Evolutionary conservation across 2,329 filamentous ascomycete species (phyloP), one percentile per base, ranked within the genome.

Genomic region (Lachnum nothofagi): DNA sequence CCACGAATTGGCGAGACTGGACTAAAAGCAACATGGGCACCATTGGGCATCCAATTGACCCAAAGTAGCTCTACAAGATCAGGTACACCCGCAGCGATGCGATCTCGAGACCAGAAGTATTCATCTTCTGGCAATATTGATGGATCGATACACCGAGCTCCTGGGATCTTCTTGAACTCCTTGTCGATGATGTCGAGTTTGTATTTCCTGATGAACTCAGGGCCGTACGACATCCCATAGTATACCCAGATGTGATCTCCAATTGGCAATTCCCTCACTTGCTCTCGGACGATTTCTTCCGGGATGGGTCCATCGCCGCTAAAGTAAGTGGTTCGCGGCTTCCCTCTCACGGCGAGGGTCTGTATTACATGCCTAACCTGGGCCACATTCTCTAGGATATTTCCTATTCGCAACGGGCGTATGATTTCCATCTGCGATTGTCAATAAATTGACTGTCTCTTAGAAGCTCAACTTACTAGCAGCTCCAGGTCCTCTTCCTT

Each of bases 21-120:
- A 6, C 60, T 64, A 64, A 79, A 79, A 66, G 74, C 74, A 4
- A 77, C 56, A 52, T 77, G 74, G 0, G 68, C 68, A 1, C 72
- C 74, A 55, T 78, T 78, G 1, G 74, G 72, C 4, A 72, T 63
- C 75, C 75, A 79, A 60, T 76, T 73, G 2, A 73, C 61, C 70
- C 70, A 74, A 50, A 66, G 64, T 1, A 68, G 57, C 27, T 65
- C 63, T 23, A 50, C 52, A 17, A 65, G 51, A 14, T 57, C 57
- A 2, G 63, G 62, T 2, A 63, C 56, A 1, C 61, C 62, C 14
- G 56, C 57, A 50, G 60, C 65, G 17, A 65, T 60, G 34, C 55
- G 43, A 12, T 58, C 61, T 3, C 62, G 57, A 8, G 53, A 59
- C 43, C 63, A 61, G 1, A 67, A 58, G 17, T 62, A 65, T 25